Evolutionary conservation across 1,284 basidiomycete genomes (phyloP).

Genomic region (Ceratobasidium sp.): DNA sequence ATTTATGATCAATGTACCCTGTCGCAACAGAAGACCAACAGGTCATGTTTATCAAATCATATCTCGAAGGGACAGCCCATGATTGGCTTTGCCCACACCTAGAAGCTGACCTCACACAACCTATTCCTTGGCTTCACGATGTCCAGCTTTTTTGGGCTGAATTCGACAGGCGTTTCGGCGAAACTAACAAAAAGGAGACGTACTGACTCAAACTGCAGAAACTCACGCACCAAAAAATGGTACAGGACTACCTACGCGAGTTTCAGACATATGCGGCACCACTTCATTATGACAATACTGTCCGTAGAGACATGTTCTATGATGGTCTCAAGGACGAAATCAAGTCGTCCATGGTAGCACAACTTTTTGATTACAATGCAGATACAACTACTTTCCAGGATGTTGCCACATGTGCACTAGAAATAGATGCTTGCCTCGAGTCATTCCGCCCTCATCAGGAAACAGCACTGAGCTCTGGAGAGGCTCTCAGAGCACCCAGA

Average conservation of each 20-base stretch:
- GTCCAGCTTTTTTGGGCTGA: background rate
- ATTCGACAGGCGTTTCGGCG: background rate
- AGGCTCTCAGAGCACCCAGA: background rate
- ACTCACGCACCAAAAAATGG: background rate
- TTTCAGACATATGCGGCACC: background rate
- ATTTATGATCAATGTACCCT: background rate
- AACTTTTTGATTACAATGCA: background rate
- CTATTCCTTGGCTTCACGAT: conserved; percentile 1
- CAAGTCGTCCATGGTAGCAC: background rate
- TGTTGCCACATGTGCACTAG: background rate
- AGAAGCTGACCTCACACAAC: background rate
- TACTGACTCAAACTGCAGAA: background rate
- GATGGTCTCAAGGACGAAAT: background rate
- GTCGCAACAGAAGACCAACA: background rate
- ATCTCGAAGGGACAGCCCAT: background rate
- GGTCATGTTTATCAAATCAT: background rate
- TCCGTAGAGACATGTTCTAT: background rate
- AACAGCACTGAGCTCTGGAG: background rate
- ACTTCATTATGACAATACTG: background rate
- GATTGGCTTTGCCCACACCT: background rate
- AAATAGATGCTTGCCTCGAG: background rate
- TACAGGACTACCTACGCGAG: background rate
- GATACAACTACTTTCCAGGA: background rate
- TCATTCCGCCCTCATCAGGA: background rate
- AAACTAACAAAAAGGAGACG: background rate